phyloP scores from a whole-genome alignment of 768 basidiomycete genomes.

The Tricholomella constricta region DNA sequence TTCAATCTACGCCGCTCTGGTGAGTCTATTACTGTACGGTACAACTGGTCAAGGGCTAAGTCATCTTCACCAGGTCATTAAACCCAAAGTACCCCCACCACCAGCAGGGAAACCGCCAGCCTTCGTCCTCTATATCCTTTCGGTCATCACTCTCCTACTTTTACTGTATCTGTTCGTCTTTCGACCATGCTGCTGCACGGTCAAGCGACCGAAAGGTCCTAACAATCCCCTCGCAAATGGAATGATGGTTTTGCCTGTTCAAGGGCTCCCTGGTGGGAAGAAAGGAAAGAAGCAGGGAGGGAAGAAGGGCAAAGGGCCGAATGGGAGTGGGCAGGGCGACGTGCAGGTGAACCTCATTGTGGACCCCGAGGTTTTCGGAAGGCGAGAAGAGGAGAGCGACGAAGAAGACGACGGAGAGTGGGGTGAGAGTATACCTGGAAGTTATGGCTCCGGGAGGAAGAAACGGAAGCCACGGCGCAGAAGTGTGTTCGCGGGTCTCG shows the following conservation, averaged over 20 bases:
- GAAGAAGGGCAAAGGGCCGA: slow-evolving; percentile 42
- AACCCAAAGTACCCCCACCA: slow-evolving; percentile 50
- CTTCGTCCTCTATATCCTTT: slow-evolving; percentile 58
- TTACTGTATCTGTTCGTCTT: slow-evolving; percentile 58
- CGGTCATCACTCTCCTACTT: slow-evolving; percentile 51
- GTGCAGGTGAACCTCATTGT: slow-evolving; percentile 78
- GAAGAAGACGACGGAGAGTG: slow-evolving; percentile 41
- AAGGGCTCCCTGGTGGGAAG: slow-evolving; percentile 47
- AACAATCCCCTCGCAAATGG: slow-evolving; percentile 36
- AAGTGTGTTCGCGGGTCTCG: slow-evolving; percentile 59
- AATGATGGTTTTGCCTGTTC: slow-evolving; percentile 67
- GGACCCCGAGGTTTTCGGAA: slow-evolving; percentile 59
- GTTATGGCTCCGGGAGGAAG: slow-evolving; percentile 32
- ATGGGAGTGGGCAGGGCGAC: slow-evolving; percentile 43
- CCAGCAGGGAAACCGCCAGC: slow-evolving; percentile 53
- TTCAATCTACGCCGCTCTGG: slow-evolving; percentile 63
- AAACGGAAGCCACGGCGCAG: slow-evolving; percentile 41
- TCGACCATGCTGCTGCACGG: slow-evolving; percentile 55
- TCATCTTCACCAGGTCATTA: slow-evolving; percentile 46
- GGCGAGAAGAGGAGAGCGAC: slow-evolving; percentile 35
- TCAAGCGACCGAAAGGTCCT: slow-evolving; percentile 32
- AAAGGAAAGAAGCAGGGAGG: slow-evolving; percentile 36
- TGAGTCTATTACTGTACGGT: slow-evolving; percentile 32
- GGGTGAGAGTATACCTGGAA: slow-evolving; percentile 38
- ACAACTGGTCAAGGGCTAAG: slow-evolving; percentile 8